A percentile compares a stretch with the other conserved stretches of the same genome.
phyloP scores from a whole-genome alignment of 768 basidiomycete genomes.

The Russula ochroleuca region DNA sequence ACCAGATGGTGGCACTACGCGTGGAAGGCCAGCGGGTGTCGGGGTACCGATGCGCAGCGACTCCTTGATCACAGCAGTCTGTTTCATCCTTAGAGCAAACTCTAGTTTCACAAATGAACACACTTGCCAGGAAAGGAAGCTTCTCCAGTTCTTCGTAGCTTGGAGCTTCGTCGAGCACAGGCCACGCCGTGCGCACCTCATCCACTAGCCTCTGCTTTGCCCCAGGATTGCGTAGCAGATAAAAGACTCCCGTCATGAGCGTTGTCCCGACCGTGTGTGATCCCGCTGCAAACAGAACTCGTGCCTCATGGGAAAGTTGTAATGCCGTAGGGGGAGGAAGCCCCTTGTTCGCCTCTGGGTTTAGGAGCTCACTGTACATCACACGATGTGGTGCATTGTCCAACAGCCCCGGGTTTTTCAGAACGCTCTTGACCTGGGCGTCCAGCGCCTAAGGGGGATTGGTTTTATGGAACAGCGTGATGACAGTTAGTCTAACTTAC shows the following conservation, averaged over 20 bases:
- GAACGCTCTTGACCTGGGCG: slow-evolving; percentile 2
- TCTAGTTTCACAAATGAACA: background rate
- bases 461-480: background rate
- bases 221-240: slow-evolving; percentile 10
- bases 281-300: slow-evolving; percentile 16
- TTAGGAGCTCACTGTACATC: slow-evolving; percentile 15
- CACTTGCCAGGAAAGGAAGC: slow-evolving; percentile 21
- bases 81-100: background rate
- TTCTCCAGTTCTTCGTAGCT: slow-evolving; percentile 16
- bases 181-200: slow-evolving; percentile 14
- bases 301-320: slow-evolving; percentile 13
- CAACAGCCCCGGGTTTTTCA: slow-evolving; percentile 5
- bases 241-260: slow-evolving; percentile 13
- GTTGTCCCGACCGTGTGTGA: slow-evolving; percentile 19
- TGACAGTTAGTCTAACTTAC: background rate
- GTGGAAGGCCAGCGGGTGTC: slow-evolving; percentile 15
- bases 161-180: slow-evolving; percentile 11
- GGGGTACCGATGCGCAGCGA: slow-evolving; percentile 6
- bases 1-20: slow-evolving; percentile 15
- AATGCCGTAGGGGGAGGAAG: background rate
- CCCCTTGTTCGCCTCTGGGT: slow-evolving; percentile 14
- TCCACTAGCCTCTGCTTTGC: slow-evolving; percentile 10
- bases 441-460: background rate
- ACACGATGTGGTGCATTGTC: slow-evolving; percentile 19
- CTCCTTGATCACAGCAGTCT: slow-evolving; percentile 23